phyloP scores from a whole-genome alignment of 2,329 filamentous ascomycete species.

The Microthyrium microscopicum region DNA sequence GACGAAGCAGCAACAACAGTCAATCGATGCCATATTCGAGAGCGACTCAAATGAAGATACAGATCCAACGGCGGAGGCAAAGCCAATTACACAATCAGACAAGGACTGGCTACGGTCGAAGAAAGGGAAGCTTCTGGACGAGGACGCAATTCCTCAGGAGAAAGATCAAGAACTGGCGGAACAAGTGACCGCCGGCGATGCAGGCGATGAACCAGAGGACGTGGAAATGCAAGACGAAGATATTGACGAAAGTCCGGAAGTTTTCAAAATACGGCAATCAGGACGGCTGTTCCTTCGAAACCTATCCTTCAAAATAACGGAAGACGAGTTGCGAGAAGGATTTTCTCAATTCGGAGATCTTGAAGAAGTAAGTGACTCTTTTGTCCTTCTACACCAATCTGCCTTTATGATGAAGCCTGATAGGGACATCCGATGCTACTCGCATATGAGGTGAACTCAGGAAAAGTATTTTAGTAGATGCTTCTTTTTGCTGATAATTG shows the following conservation, averaged over 20 bases:
- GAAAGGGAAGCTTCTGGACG: constrained; percentile 72
- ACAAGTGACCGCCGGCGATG: neutral
- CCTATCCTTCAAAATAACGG: constrained; percentile 61
- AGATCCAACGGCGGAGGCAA: neutral
- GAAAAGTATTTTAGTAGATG: constrained; percentile 99
- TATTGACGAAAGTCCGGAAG: too few species aligned
- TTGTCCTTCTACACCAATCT: constrained; percentile 11
- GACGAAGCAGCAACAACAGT: constrained; percentile 16
- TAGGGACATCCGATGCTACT: constrained; percentile 98
- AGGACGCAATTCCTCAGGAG: constrained; percentile 34
- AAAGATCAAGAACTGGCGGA: neutral
- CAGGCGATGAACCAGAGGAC: constrained; percentile 2
- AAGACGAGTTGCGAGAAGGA: constrained; percentile 56
- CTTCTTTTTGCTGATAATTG: constrained; percentile 65
- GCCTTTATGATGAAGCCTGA: constrained; percentile 84
- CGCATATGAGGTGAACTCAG: constrained; percentile 81
- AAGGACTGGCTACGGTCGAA: constrained; percentile 83
- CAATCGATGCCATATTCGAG: neutral
- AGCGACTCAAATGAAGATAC: constrained; percentile 6
- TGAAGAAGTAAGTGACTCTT: constrained; percentile 59
- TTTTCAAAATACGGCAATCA: constrained; percentile 49
- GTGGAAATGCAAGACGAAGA: constrained; percentile 9
- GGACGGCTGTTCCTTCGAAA: constrained; percentile 79
- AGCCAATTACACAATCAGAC: constrained; percentile 42
- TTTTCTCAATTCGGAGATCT: constrained; percentile 61